A percentile compares a stretch with the other conserved stretches of the same genome.
phyloP scores from a whole-genome alignment of 2,329 filamentous ascomycete genomes.

The Fusarium devonianum region DNA sequence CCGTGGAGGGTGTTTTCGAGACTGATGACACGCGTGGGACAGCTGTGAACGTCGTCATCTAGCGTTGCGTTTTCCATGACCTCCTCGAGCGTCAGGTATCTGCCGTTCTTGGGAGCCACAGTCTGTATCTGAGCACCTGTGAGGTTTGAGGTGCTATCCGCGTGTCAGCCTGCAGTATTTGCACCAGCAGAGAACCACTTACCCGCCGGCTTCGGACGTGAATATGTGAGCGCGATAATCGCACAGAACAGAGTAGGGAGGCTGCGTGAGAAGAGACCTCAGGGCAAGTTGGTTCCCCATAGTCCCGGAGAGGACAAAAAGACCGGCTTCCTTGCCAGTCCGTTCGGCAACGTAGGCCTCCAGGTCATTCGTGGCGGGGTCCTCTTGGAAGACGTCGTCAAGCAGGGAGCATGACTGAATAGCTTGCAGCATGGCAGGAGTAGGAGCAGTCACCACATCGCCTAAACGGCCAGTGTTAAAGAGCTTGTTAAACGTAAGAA shows the following conservation, averaged over 20 bases:
- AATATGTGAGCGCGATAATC: slow-evolving; percentile 82
- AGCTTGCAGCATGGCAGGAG: slow-evolving; percentile 80
- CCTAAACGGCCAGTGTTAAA: slow-evolving; percentile 41
- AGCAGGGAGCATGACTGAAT: slow-evolving; percentile 77
- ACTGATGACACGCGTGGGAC: slow-evolving; percentile 81
- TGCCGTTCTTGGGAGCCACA: slow-evolving; percentile 73
- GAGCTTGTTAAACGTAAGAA: not conserved
- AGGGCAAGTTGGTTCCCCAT: slow-evolving; percentile 94
- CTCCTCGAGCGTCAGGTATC: slow-evolving; percentile 79
- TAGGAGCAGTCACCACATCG: slow-evolving; percentile 74
- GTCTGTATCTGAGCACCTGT: slow-evolving; percentile 74
- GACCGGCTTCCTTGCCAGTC: slow-evolving; percentile 75
- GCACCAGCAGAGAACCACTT: slow-evolving; percentile 28
- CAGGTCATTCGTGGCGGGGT: slow-evolving; percentile 77
- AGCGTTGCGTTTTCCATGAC: slow-evolving; percentile 70
- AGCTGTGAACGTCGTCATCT: slow-evolving; percentile 75
- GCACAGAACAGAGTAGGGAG: slow-evolving; percentile 81
- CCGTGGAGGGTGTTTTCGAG: slow-evolving; percentile 88
- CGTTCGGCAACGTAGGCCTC: slow-evolving; percentile 77
- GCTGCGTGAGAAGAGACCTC: slow-evolving; percentile 77
- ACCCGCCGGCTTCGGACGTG: slow-evolving; percentile 70
- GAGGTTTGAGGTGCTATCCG: slow-evolving; percentile 69
- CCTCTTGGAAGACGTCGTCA: slow-evolving; percentile 86
- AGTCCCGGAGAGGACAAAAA: slow-evolving; percentile 88
- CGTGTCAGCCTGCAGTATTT: not conserved